Conservation (phyloP, 495 filamentous ascomycete genomes). For the Aspergillus hancockii region DNA sequence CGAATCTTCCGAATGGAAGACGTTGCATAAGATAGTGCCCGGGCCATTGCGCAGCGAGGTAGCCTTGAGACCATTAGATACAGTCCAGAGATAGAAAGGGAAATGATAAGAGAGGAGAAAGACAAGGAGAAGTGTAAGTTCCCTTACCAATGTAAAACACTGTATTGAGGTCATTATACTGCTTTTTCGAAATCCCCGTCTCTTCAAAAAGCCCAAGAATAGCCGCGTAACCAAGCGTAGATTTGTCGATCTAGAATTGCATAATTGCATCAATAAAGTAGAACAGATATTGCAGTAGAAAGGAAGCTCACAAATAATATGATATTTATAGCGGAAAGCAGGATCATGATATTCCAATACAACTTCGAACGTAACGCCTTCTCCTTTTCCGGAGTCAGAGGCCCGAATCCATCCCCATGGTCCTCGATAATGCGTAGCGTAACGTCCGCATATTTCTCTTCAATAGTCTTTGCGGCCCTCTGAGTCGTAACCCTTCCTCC, state of each 20-base stretch:
- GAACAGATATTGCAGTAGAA: background rate
- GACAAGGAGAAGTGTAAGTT: too few species aligned
- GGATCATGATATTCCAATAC: constrained; percentile 17
- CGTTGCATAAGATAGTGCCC: constrained; percentile 29
- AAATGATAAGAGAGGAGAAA: background rate
- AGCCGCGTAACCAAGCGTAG: constrained; percentile 24
- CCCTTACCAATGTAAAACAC: constrained; percentile 30
- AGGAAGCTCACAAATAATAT: constrained; percentile 20
- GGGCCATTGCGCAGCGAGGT: constrained; percentile 22
- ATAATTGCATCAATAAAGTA: background rate
- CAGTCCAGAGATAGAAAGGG: background rate
- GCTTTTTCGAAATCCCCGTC: constrained; percentile 16
- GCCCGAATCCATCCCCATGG: constrained; percentile 20
- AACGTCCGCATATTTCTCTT: constrained; percentile 26
- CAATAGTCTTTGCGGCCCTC: background rate
- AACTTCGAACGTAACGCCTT: constrained; percentile 15
- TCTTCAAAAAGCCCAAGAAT: constrained; percentile 30
- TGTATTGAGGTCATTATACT: constrained; percentile 28
- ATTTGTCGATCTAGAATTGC: constrained; percentile 23
- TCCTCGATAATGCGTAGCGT: constrained; percentile 24
- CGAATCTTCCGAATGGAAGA: constrained; percentile 27
- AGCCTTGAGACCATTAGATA: constrained; percentile 8
- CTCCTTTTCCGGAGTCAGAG: constrained; percentile 23
- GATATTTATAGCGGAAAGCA: constrained; percentile 21
- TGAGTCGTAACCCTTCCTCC: background rate